These are phyloP conservation scores for Fusarium verticillioides DNA, from an alignment of 2,329 filamentous ascomycete species.

Conservation along the genomic window DNA sequence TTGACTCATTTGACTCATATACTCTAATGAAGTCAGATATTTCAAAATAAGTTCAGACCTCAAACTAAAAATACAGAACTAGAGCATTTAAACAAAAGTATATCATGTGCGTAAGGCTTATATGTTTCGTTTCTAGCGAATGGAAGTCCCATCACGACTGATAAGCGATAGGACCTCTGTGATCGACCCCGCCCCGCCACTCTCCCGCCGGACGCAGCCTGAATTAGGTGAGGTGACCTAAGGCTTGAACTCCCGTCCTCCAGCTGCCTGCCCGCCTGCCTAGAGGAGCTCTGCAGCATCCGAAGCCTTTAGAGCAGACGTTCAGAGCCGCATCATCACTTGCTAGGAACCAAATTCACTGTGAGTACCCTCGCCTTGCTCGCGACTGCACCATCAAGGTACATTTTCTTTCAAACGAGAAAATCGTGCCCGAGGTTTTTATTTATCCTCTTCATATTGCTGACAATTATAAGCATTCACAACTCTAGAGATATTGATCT, in stretches of 20 bases:
- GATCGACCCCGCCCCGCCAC: conserved; percentile 5
- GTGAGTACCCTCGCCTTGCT: conserved; percentile 3
- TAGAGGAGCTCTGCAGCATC: conserved; percentile 21
- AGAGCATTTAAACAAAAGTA: neutral
- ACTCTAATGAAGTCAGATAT: no score
- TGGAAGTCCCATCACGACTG: neutral
- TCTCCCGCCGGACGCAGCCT: neutral
- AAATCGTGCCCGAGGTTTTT: neutral
- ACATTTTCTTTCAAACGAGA: neutral
- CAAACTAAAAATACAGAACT: neutral
- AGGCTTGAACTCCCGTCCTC: conserved; percentile 3
- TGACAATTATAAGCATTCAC: conserved; percentile 20
- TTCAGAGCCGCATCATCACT: conserved; percentile 37
- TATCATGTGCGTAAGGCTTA: neutral
- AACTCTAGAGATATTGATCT: neutral
- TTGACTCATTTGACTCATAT: neutral
- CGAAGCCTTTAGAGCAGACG: conserved; percentile 9
- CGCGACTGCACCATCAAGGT: conserved; percentile 32
- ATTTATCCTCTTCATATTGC: neutral
- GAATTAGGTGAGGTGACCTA: conserved; percentile 9
- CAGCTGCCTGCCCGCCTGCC: conserved; percentile 22
- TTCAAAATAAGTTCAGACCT: no score
- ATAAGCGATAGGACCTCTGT: conserved; percentile 4
- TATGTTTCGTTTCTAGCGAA: neutral
- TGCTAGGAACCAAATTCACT: neutral